Evolutionary conservation across 257 asterid genomes (phyloP).

Genomic region (Catharanthus roseus): DNA sequence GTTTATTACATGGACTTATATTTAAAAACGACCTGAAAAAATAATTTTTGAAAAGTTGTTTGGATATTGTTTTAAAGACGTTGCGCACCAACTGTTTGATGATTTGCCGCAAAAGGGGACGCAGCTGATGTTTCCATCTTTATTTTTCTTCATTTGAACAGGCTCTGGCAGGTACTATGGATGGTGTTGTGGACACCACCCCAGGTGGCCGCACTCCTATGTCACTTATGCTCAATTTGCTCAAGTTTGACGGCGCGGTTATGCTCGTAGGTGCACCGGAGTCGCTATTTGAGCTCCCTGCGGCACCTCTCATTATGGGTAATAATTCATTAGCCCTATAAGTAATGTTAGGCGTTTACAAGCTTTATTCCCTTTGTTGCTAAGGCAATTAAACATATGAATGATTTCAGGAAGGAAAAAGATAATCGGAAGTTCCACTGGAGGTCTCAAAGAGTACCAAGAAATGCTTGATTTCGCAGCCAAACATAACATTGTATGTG

Average conservation of each 20-base stretch:
- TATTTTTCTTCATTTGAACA: not conserved
- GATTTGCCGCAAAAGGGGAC: not conserved
- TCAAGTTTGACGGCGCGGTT: not conserved
- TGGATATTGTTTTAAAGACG: too few relatives aligned
- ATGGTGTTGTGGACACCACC: not conserved
- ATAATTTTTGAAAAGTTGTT: too few relatives aligned
- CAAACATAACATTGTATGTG: not conserved
- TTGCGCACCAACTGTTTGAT: not conserved
- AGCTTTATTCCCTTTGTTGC: not conserved
- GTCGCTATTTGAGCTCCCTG: not conserved
- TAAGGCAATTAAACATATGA: too few relatives aligned
- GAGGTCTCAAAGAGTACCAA: not conserved
- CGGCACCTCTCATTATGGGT: not conserved
- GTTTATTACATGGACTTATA: too few relatives aligned
- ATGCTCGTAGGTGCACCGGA: not conserved
- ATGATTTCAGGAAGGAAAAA: not conserved
- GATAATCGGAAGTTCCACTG: not conserved
- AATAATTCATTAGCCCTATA: not conserved
- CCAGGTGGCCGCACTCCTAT: not conserved
- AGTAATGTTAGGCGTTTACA: not conserved
- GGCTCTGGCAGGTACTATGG: not conserved
- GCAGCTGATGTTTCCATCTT: not conserved
- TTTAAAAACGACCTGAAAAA: too few relatives aligned
- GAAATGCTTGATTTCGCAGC: not conserved
- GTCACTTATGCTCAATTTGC: not conserved